Percentiles rank a stretch among this genome's conserved stretches.
Conservation (phyloP, 768 basidiomycete species). For the Termitomyces sp. region DNA sequence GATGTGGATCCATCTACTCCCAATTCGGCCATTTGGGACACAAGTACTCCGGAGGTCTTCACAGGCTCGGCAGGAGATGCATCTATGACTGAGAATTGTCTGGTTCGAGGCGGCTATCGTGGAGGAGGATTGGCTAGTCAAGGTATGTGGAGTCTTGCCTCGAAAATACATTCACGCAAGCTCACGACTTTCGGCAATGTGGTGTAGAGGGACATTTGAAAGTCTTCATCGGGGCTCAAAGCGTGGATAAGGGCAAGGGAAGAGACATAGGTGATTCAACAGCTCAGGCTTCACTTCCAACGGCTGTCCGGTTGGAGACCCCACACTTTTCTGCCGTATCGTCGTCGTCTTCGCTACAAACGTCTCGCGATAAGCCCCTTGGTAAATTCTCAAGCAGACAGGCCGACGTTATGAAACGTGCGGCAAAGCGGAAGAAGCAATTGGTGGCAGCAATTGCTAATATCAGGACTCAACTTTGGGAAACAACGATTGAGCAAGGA, state of each 20-base stretch:
- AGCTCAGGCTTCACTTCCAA: neutral
- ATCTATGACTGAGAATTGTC: constrained; percentile 3
- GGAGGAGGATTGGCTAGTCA: constrained; percentile 14
- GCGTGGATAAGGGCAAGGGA: constrained; percentile 24
- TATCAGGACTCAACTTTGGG: constrained; percentile 70
- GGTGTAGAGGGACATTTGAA: constrained; percentile 11
- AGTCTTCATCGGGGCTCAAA: neutral
- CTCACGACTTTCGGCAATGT: constrained; percentile 14
- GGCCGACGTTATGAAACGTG: constrained; percentile 47
- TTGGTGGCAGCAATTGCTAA: constrained; percentile 53
- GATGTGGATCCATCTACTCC: constrained; percentile 35
- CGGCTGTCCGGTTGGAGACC: neutral
- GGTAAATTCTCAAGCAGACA: constrained; percentile 27
- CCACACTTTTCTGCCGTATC: neutral
- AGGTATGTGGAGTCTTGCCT: constrained; percentile 26
- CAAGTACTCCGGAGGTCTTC: constrained; percentile 30
- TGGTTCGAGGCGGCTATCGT: constrained; percentile 5
- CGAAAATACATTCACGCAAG: constrained; percentile 12
- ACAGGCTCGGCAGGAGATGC: constrained; percentile 6
- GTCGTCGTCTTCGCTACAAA: neutral
- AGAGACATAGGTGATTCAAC: constrained; percentile 14
- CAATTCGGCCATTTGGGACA: constrained; percentile 33
- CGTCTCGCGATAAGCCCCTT: neutral
- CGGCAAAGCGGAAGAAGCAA: constrained; percentile 49
- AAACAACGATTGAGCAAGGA: constrained; percentile 68